A percentile compares a stretch with the other conserved stretches of the same genome.
phyloP scores from a whole-genome alignment of 108 stramenopile genomes.

The Pseudonitzschia pungens region DNA sequence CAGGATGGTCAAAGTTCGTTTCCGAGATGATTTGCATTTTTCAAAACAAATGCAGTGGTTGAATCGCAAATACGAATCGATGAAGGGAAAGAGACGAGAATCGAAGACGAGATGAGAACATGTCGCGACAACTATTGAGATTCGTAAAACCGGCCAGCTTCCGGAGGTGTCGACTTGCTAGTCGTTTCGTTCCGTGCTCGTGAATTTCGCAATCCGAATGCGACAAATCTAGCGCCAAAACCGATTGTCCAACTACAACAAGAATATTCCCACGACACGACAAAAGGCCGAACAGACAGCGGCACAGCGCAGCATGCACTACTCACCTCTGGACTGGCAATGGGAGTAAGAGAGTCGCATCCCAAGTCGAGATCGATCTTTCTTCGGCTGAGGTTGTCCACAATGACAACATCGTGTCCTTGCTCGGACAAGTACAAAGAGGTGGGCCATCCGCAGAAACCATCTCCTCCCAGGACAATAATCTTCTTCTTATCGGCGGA shows the following conservation, averaged over 20 bases:
- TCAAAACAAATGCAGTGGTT: too few relatives aligned
- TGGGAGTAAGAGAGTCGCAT: slow-evolving; percentile 94
- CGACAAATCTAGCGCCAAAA: not conserved
- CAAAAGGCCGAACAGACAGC: not conserved
- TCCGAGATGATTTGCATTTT: too few relatives aligned
- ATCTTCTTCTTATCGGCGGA: slow-evolving; percentile 79
- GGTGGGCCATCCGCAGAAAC: slow-evolving; percentile 99
- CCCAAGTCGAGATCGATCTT: slow-evolving; percentile 94
- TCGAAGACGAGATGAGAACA: too few relatives aligned
- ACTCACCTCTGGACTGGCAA: slow-evolving; percentile 79
- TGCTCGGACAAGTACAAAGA: slow-evolving; percentile 88
- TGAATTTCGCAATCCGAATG: not conserved
- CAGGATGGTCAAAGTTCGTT: too few relatives aligned
- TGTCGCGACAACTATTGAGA: too few relatives aligned
- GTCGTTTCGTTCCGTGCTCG: not conserved
- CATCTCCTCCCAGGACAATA: slow-evolving; percentile 91
- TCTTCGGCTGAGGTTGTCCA: slow-evolving; percentile 92
- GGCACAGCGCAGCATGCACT: not conserved
- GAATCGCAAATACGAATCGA: too few relatives aligned
- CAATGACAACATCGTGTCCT: slow-evolving; percentile 91
- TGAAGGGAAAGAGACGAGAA: too few relatives aligned
- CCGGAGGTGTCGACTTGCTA: not conserved
- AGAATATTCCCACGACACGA: not conserved
- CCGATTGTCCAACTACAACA: not conserved
- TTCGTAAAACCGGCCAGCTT: too few relatives aligned